Evolutionary conservation across 2,329 filamentous ascomycete species (phyloP), one percentile per base, ranked within the genome.

Genomic region (Cadophora gregata): DNA sequence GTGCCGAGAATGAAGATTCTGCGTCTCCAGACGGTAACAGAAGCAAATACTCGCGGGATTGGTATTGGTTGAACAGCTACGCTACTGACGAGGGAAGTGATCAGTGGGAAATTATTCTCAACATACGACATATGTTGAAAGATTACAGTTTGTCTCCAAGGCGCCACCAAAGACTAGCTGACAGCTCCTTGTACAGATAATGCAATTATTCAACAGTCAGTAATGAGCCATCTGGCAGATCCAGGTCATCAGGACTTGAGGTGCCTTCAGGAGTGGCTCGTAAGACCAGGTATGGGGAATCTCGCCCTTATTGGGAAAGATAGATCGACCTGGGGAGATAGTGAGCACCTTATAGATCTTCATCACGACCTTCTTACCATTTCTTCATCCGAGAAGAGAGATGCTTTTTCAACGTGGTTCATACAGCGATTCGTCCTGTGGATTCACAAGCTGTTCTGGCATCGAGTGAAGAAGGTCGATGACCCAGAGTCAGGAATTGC

Each of bases 241-340:
- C 60, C 60, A 29, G 55, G 21, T 42, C 12, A 6, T 9, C 47
- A 29, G 9, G 31, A 25, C 10, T 31, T 63, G 33, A 27, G 21
- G 27, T 63, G 48, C 8, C 63, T 64, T 14, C 53, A 64, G n/a
- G n/a, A 64, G 21, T 65, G 63, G 63, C 48, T 65, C 29, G 56
- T 56, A 42, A 16, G 63, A 47, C 48, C 47, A 33, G 31, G 38
- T 3, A 47, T 55, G 56, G 63, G 63, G 29, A 65, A 62, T 31
- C 21, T 55, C 27, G 33, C 63, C 3, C 25, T 65, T 10, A 45
- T 61, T 24, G 63, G 63, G 4, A 59, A 51, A 53, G 63, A 64
- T 24, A 53, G 63, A 36, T 45, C 38, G 33, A 42, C 12, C 8
- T 64, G 63, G 63, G 45, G 63, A n/a, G n/a, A n/a, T 25, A n/a